A percentile compares a stretch with the other conserved stretches of the same genome.
Conservation (phyloP, 345 rosid species). For the Salix arbutifolia region DNA sequence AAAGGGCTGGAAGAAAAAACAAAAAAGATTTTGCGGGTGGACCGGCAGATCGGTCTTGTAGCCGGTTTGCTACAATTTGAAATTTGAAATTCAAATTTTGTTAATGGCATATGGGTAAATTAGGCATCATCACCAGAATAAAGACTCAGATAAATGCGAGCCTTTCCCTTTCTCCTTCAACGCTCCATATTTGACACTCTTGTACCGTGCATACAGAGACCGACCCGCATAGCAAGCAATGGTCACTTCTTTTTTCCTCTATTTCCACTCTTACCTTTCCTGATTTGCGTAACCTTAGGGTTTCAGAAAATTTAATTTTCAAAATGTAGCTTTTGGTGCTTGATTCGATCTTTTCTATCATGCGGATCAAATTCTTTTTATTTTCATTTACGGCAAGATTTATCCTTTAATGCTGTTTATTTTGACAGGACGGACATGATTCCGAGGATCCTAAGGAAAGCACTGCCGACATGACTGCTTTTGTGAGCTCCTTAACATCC, state of each 20-base stretch:
- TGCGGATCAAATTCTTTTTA: neutral
- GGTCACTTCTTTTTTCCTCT: too few relatives aligned
- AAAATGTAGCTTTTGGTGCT: too few relatives aligned
- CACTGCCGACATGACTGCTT: constrained; percentile 61
- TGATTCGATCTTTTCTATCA: neutral
- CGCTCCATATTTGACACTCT: too few relatives aligned
- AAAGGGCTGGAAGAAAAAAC: too few relatives aligned
- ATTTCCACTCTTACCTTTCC: too few relatives aligned
- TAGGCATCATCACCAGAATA: too few relatives aligned
- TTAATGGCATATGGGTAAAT: constrained; percentile 7
- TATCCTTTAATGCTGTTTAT: neutral
- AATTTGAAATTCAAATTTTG: neutral
- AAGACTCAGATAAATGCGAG: neutral
- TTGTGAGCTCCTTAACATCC: constrained; percentile 41
- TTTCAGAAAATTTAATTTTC: too few relatives aligned
- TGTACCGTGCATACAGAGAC: too few relatives aligned
- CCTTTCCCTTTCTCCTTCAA: neutral
- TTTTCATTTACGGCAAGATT: neutral
- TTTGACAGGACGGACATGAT: constrained; percentile 67
- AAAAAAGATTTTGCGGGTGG: too few relatives aligned
- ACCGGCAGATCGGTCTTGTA: neutral
- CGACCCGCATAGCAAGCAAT: too few relatives aligned
- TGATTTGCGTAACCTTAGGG: too few relatives aligned
- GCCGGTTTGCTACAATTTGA: neutral
- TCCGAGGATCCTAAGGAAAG: constrained; percentile 69